Base-by-base conservation (phyloP, 2,329 filamentous ascomycete genomes). In the Diaporthe citri region DNA sequence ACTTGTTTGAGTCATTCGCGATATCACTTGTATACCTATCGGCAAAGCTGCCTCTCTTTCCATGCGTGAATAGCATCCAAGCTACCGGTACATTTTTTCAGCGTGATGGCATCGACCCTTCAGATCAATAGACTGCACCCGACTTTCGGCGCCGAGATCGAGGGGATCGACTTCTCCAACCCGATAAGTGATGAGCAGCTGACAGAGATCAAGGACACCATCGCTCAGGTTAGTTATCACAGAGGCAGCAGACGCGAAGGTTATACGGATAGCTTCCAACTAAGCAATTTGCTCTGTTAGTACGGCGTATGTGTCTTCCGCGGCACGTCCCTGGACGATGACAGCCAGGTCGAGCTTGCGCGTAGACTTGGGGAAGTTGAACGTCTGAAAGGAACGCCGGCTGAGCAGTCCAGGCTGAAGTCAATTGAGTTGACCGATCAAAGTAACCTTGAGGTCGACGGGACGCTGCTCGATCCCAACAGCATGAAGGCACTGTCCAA, bases 251-350 rank as follows among this genome's bases (percentile, higher is more conserved):
- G 36, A n/a, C 8, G 10, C 41, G 25, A 39, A 13, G 25, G 12
- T 15, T 41, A 31, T n/a, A 4, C 7, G n/a, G 28, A n/a, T 13
- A 28, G 10, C 2, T 41, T 9, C 41, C 5, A 55, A 46, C 46
- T 25, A 15, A 39, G 22, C 10, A 48, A 55, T 1, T 8, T 56
- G 5, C n/a, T 25, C 31, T 72, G 15, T 51, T 22, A 76, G 75
- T 76, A 76, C 22, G 64, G 74, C 13, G 59, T 72, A 5, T 72
- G 75, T 28, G 71, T 67, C 31, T 74, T 75, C 51, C 74, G 74
- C 15, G 41, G n/a, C 46, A 73, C 75, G 4, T 52, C 46, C 22
- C 51, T 76, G 4, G 51, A 69, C n/a, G 70, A 73, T 36, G 48
- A 36, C 17, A 64, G 60, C 31, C 75, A 75, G 39, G 71, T 75